Conservation (phyloP, 495 filamentous ascomycete genomes). For the Aspergillus sclerotiicarbonarius region DNA sequence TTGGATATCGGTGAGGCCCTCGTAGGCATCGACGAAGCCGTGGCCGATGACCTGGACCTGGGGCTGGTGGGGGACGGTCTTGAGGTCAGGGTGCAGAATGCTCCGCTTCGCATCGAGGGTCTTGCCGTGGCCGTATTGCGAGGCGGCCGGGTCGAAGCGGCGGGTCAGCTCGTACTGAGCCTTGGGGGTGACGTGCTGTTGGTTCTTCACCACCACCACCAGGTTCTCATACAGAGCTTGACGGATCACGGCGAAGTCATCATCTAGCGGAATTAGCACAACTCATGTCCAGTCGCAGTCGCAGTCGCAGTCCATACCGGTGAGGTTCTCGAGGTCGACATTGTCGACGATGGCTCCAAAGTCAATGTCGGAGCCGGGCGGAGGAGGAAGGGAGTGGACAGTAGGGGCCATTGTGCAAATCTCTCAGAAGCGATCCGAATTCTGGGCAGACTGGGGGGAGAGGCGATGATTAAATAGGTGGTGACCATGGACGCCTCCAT, state of each 20-base stretch:
- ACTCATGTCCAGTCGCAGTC: background rate
- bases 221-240: conserved; percentile 60
- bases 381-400: conserved; percentile 19
- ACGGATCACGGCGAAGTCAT: conserved; percentile 57
- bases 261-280: conserved; percentile 38
- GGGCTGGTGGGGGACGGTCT: conserved; percentile 74
- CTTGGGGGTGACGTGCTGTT: conserved; percentile 56
- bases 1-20: conserved; percentile 63
- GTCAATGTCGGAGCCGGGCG: conserved; percentile 50
- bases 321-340: conserved; percentile 58
- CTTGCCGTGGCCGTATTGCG: conserved; percentile 70
- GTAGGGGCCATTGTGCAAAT: conserved; percentile 14
- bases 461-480: background rate
- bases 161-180: conserved; percentile 70
- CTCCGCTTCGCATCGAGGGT: conserved; percentile 64
- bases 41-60: conserved; percentile 79
- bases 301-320: conserved; percentile 28
- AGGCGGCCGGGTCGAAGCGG: conserved; percentile 63
- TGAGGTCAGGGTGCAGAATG: conserved; percentile 73
- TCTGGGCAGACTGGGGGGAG: background rate
- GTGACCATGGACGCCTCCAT: background rate
- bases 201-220: conserved; percentile 67
- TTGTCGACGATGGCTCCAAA: conserved; percentile 59
- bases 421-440: background rate
- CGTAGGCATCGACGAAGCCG: conserved; percentile 60